These are phyloP conservation scores for Pilobolus umbonatus DNA, from an alignment of 192 early-diverging fungal genomes.

Conservation along the genomic window DNA sequence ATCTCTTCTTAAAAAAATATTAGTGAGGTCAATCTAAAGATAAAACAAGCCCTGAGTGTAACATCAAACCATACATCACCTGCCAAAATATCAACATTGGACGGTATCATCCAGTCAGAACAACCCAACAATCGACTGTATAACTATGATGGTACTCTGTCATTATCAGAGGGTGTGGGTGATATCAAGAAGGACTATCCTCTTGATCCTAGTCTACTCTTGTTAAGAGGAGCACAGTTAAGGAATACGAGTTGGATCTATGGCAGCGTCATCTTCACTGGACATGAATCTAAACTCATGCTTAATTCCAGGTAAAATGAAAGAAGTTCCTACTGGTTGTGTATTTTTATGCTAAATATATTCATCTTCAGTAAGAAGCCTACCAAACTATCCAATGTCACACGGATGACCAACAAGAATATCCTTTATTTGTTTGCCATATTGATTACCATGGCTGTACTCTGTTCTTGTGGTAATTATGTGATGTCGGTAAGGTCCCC, in stretches of 20 bases:
- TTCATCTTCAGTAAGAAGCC: constrained; percentile 32
- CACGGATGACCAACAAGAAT: constrained; percentile 48
- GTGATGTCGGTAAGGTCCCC: constrained; percentile 50
- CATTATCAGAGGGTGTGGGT: constrained; percentile 16
- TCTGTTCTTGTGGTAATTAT: constrained; percentile 83
- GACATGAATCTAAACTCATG: constrained; percentile 97
- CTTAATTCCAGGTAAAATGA: constrained; percentile 55
- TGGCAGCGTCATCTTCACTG: constrained; percentile 85
- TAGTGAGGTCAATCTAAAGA: constrained; percentile 93
- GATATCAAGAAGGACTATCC: constrained; percentile 67
- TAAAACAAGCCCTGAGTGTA: constrained; percentile 81
- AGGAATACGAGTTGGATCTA: constrained; percentile 96
- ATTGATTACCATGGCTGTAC: constrained; percentile 77
- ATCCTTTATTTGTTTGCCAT: constrained; percentile 93
- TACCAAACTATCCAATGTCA: constrained; percentile 34
- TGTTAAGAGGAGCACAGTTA: constrained; percentile 87
- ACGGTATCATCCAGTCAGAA: constrained; percentile 82
- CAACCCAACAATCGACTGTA: constrained; percentile 91
- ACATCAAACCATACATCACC: constrained; percentile 68
- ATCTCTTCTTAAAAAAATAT: neutral
- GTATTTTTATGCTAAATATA: neutral
- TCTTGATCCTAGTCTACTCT: constrained; percentile 83
- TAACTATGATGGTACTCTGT: constrained; percentile 74
- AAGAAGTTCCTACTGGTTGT: neutral
- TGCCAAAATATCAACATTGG: constrained; percentile 50